Evolutionary conservation across 257 asterid genomes (phyloP), one percentile per base, ranked within the genome.

Genomic region (Henckelia pumila): DNA sequence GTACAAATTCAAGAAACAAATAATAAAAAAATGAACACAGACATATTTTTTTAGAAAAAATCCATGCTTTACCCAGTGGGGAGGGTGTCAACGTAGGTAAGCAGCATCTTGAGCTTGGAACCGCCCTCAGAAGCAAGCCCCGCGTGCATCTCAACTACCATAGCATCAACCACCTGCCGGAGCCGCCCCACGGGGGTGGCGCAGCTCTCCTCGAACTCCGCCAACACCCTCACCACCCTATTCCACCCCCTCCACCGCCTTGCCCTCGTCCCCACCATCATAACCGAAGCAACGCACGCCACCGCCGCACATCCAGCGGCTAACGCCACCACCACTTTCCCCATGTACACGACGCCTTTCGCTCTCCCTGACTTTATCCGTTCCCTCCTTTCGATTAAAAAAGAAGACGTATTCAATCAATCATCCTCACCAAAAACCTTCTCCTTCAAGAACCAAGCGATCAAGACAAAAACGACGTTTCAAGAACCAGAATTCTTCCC

Each of bases 81-180:
- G 28, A 92, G 97, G 49, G 81, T 88, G 77, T 92, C 96, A 70
- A 92, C 96, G 77, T 75, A 85, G 79, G 82, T 88, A 73, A 86
- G 82, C 35, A 92, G 86, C 97, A 89, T 92, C 89, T 90, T 85
- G n/a, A 89, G 86, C 69, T 86, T 88, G 63, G 95, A 88, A 21
- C 95, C 97, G 7, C 92, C 96, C 25, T 89, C 95, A 21, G 96
- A 85, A 49, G 94, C 97, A 22, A 93, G 88, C 3, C 97, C 98
- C 64, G 96, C 97, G 79, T 88, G 85, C 97, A 93, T 89, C 88
- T 90, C 97, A 66, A 75, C 91, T 59, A 79, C 70, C 97, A 93
- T 85, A 20, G 97, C 95, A 25, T 90, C 99, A 44, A 96, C 99
- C 11, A 93, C 91, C 77, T 81, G 95, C 66, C 80, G 81, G 66